Evolutionary conservation across 352 stramenopile genomes (phyloP).

Genomic region (Phytophthora sp.): DNA sequence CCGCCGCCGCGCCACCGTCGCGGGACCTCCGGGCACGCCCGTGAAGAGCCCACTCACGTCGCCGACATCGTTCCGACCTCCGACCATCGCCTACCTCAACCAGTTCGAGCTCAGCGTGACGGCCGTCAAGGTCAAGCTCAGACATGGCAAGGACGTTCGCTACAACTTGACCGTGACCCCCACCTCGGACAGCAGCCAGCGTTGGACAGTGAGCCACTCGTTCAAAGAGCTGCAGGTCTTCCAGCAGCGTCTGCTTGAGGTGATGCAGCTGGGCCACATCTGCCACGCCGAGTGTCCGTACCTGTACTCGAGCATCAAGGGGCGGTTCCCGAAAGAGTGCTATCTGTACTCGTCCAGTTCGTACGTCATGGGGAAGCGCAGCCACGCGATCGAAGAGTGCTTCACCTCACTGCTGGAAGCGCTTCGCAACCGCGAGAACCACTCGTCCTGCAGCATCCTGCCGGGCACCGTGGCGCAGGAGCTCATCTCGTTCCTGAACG

Average conservation of each 20-base stretch:
- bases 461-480: slow-evolving; percentile 54
- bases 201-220: slow-evolving; percentile 46
- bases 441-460: slow-evolving; percentile 52
- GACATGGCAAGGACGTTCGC: slow-evolving; percentile 42
- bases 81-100: slow-evolving; percentile 37
- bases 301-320: slow-evolving; percentile 68
- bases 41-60: slow-evolving; percentile 14
- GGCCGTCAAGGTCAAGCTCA: slow-evolving; percentile 19
- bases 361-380: slow-evolving; percentile 38
- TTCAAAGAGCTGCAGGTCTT: slow-evolving; percentile 58
- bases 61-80: slow-evolving; percentile 18
- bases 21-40: slow-evolving; percentile 13
- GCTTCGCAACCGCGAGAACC: slow-evolving; percentile 44
- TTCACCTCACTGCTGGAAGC: slow-evolving; percentile 47
- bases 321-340: slow-evolving; percentile 65
- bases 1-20: slow-evolving; percentile 17
- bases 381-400: slow-evolving; percentile 40
- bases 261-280: slow-evolving; percentile 60
- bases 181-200: slow-evolving; percentile 33
- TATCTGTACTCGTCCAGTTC: slow-evolving; percentile 52
- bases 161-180: slow-evolving; percentile 57
- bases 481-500: slow-evolving; percentile 68
- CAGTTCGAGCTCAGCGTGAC: slow-evolving; percentile 37
- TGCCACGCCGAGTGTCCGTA: slow-evolving; percentile 59
- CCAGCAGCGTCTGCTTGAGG: slow-evolving; percentile 35